Evolutionary conservation across 371 early-diverging fungal genomes (phyloP).

Genomic region (Syncephalastrum sp.): DNA sequence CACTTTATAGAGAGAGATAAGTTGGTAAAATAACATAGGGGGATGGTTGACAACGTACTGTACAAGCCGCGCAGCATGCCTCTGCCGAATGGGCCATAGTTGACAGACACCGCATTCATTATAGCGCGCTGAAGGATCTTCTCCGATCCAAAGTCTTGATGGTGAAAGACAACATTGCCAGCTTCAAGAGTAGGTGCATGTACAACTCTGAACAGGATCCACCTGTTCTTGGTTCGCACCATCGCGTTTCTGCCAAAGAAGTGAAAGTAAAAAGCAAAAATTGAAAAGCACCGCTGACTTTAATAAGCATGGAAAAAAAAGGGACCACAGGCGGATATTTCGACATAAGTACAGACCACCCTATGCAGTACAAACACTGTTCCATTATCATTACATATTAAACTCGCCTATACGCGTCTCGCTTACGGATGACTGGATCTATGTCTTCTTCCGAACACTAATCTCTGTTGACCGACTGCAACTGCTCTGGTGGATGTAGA

Average conservation of each 20-base stretch:
- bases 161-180: constrained; percentile 24
- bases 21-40: not conserved
- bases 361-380: too few relatives aligned
- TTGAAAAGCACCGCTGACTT: too few relatives aligned
- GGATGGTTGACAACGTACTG: constrained; percentile 7
- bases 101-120: constrained; percentile 21
- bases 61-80: constrained; percentile 24
- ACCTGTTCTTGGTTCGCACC: constrained; percentile 49
- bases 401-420: too few relatives aligned
- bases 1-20: constrained; percentile 18
- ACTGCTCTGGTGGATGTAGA: too few relatives aligned
- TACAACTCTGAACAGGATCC: constrained; percentile 45
- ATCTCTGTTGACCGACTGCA: too few relatives aligned
- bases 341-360: too few relatives aligned
- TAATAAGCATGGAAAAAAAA: too few relatives aligned
- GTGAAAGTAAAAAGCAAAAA: too few relatives aligned
- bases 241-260: constrained; percentile 11
- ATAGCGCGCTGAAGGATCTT: constrained; percentile 19
- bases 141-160: constrained; percentile 20
- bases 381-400: too few relatives aligned
- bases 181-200: constrained; percentile 35
- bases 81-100: constrained; percentile 42
- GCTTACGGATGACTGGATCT: too few relatives aligned
- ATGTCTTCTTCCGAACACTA: too few relatives aligned
- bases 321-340: too few relatives aligned